phyloP scores from a whole-genome alignment of 306 rosid genomes.

The Begonia peltatifolia region DNA sequence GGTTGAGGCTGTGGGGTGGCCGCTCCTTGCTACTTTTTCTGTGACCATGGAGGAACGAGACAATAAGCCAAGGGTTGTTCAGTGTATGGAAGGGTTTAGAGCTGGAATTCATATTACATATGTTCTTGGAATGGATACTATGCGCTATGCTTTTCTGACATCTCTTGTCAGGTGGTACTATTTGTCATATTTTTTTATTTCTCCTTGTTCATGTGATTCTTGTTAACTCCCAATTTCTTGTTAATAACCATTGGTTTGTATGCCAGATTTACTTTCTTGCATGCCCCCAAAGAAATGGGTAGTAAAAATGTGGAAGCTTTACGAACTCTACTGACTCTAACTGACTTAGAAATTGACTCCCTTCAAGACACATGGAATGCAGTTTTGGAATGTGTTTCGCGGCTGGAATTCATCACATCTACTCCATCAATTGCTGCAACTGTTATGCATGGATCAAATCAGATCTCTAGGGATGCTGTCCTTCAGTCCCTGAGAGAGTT shows the following conservation, averaged over 20 bases:
- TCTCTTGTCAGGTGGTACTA: conserved; percentile 74
- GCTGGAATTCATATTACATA: conserved; percentile 88
- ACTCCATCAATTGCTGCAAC: conserved; percentile 79
- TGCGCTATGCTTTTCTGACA: conserved; percentile 98
- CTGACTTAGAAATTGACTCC: conserved; percentile 67
- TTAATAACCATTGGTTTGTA: conserved; percentile 19
- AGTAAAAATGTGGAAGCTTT: conserved; percentile 96
- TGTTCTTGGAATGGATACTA: conserved; percentile 98
- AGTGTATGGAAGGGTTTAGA: conserved; percentile 96
- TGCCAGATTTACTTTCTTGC: conserved; percentile 93
- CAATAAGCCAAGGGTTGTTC: conserved; percentile 77
- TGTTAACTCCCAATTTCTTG: not conserved
- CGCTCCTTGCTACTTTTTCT: conserved; percentile 94
- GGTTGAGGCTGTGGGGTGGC: conserved; percentile 99
- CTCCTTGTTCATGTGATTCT: not conserved
- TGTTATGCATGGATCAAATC: conserved; percentile 95
- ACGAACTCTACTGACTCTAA: conserved; percentile 58
- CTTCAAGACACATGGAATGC: conserved; percentile 99
- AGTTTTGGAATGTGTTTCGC: conserved; percentile 91
- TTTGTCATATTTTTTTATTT: conserved; percentile 4
- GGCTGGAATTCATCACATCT: conserved; percentile 77
- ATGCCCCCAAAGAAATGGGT: conserved; percentile 99
- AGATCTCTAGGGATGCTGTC: conserved; percentile 88
- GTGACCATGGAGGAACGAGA: conserved; percentile 99
- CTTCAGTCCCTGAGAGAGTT: conserved; percentile 85